Evolutionary conservation across 139 green algal species (phyloP), one percentile per base, ranked within the genome.

Genomic region (Cymbomonas tetramitiformis): DNA sequence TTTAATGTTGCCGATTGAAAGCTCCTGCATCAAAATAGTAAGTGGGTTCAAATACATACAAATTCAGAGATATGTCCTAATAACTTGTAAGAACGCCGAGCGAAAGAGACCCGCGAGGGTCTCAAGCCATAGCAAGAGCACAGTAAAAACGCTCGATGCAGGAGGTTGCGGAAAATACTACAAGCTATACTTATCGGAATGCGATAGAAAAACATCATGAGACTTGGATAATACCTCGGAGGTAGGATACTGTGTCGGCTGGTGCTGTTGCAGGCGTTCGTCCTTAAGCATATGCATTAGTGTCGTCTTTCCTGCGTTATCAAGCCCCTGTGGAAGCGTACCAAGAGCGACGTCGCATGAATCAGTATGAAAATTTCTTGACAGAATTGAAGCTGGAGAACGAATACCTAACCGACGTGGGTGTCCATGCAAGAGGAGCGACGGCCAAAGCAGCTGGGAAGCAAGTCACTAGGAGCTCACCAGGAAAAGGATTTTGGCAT

Each of bases 201-300:
- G n/a, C n/a, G n/a, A n/a, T n/a, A n/a, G n/a, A n/a, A n/a, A n/a
- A n/a, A n/a, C n/a, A n/a, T n/a, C n/a, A n/a, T n/a, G n/a, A n/a
- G n/a, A n/a, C n/a, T n/a, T n/a, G n/a, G n/a, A n/a, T n/a, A n/a
- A n/a, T 38, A 80, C 80, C 75, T 99, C 92, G 2, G 81, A 93
- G 0, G 92, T 99, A 0, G 92, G 92, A 56, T 94, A 93, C 71
- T 98, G 92, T 44, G 92, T 99, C 1, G 92, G 92, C 70, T 94
- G 83, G 61, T 96, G 85, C 77, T 96, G 88, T 23, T 86, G 86
- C 31, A 99, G 67, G 9, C 92, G 73, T 71, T 98, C 87, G 58
- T 99, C 92, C 70, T 96, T 97, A 2, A 99, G 72, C 92, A 98
- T 99, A 69, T 98, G 92, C 86, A 99, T 94, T 21, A 99, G 70